Evolutionary conservation across 139 green algal genomes (phyloP).

Genomic region (Diplosphaera chodatii): DNA sequence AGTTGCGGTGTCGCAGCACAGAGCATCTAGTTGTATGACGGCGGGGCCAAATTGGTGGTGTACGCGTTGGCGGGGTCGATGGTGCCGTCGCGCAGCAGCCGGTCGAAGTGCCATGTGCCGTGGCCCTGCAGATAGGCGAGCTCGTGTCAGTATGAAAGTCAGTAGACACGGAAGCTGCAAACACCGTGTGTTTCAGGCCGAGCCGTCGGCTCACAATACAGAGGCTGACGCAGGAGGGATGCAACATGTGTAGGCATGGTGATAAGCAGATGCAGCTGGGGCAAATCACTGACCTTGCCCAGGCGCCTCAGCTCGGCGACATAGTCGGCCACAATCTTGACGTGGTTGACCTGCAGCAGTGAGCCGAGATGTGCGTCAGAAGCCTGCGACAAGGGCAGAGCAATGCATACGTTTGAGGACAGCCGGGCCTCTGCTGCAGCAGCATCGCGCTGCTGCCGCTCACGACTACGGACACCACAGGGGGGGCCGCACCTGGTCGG

Average conservation of each 20-base stretch:
- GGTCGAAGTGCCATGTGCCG: conserved; percentile 1
- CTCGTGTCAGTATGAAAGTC: too few relatives aligned
- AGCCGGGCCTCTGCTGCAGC: too few relatives aligned
- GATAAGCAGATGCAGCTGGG: neutral
- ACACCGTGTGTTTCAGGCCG: too few relatives aligned
- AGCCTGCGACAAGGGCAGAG: too few relatives aligned
- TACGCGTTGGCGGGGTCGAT: neutral
- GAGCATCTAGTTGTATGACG: too few relatives aligned
- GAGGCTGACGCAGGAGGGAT: neutral
- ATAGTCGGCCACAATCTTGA: neutral
- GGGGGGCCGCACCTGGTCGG: neutral
- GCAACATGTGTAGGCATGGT: neutral
- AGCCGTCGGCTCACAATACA: too few relatives aligned
- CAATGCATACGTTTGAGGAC: too few relatives aligned
- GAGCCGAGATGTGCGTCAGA: too few relatives aligned
- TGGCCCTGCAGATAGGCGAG: neutral
- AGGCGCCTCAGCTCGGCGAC: neutral
- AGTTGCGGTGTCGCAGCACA: too few relatives aligned
- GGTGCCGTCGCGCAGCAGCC: neutral
- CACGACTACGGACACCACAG: too few relatives aligned
- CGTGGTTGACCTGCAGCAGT: neutral
- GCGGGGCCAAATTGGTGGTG: neutral
- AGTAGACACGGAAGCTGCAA: too few relatives aligned
- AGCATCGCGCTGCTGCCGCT: too few relatives aligned
- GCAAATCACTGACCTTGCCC: neutral